Conservation (phyloP, 2,329 filamentous ascomycete genomes). For the Trichoderma atrobrunneum region DNA sequence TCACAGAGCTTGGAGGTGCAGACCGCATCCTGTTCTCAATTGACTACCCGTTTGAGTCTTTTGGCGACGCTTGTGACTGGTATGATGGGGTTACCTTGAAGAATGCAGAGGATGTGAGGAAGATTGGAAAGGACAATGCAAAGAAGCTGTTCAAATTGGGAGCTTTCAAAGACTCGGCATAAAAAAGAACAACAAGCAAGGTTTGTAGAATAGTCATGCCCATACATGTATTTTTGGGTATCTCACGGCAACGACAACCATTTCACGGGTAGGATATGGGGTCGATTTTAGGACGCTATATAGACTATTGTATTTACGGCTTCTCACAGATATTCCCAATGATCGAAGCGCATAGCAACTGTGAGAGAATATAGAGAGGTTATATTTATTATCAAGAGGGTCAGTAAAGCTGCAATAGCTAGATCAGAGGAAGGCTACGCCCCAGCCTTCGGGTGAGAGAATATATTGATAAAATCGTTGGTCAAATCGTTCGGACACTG, state of each 20-base stretch:
- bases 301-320: neutral
- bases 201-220: neutral
- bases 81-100: slow-evolving; percentile 39
- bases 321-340: neutral
- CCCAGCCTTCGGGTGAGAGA: no score
- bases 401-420: no score
- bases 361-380: no score
- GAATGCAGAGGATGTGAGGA: slow-evolving; percentile 35
- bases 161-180: slow-evolving; percentile 32
- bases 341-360: neutral
- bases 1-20: slow-evolving; percentile 46
- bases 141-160: slow-evolving; percentile 41
- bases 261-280: neutral
- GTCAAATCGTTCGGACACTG: neutral
- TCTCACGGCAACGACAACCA: neutral
- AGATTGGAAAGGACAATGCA: slow-evolving; percentile 44
- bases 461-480: neutral
- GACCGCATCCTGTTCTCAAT: slow-evolving; percentile 52
- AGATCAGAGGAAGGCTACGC: no score
- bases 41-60: slow-evolving; percentile 52
- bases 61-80: slow-evolving; percentile 42
- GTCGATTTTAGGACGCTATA: neutral
- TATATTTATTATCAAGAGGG: no score
- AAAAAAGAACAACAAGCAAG: neutral
- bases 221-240: neutral